These are phyloP conservation scores for Fagopyrum esculentum DNA, from an alignment of 148 eudicot species.

Conservation along the genomic window DNA sequence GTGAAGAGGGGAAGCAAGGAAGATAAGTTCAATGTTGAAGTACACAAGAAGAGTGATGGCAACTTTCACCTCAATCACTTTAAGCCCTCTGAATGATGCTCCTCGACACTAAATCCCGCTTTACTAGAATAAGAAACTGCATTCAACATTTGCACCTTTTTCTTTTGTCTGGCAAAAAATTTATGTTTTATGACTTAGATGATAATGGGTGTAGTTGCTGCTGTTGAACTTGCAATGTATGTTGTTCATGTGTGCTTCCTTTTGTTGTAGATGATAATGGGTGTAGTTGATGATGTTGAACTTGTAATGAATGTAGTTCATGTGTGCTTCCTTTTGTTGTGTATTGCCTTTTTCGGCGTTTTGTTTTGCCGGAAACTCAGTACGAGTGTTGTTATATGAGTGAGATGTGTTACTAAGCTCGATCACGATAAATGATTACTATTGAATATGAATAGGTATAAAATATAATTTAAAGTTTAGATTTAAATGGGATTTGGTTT, in stretches of 20 bases:
- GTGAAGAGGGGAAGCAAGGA: slow-evolving; percentile 75
- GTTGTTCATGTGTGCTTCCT: not conserved
- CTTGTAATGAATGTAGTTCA: not conserved
- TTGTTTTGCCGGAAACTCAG: too few relatives aligned
- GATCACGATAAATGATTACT: too few relatives aligned
- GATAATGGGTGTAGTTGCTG: not conserved
- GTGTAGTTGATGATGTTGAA: not conserved
- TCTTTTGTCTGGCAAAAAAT: not conserved
- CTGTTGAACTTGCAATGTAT: not conserved
- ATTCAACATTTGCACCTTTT: not conserved
- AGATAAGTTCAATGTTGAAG: slow-evolving; percentile 79
- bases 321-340: not conserved
- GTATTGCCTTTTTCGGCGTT: not conserved
- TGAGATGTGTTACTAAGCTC: too few relatives aligned
- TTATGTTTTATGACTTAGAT: not conserved
- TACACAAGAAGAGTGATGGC: slow-evolving; percentile 71
- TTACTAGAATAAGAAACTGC: not conserved
- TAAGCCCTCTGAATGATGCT: slow-evolving; percentile 19
- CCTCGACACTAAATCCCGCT: not conserved
- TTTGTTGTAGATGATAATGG: not conserved
- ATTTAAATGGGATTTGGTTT: too few relatives aligned
- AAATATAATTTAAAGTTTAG: too few relatives aligned
- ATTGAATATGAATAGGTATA: too few relatives aligned
- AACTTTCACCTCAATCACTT: slow-evolving; percentile 60
- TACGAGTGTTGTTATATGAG: too few relatives aligned